phyloP scores from a whole-genome alignment of 805 yeast genomes.

The Metschnikowia koreensis region DNA sequence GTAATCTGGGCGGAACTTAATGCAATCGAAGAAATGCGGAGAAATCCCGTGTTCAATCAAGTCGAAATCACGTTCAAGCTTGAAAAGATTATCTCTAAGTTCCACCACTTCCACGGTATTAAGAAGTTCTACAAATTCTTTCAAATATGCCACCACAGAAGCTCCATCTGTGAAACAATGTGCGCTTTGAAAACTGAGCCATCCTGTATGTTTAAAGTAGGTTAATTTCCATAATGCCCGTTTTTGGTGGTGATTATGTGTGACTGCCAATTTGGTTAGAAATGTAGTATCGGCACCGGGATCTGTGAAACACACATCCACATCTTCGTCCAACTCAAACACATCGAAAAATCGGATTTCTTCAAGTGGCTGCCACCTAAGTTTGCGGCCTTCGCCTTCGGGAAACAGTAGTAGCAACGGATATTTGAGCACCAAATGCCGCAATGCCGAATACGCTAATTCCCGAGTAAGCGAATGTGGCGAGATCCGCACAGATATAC shows the following conservation, averaged over 20 bases:
- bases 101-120: neutral
- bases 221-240: slow-evolving; percentile 6
- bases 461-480: neutral
- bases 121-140: slow-evolving; percentile 5
- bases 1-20: neutral
- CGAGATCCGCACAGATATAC: neutral
- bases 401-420: slow-evolving; percentile 3
- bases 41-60: neutral
- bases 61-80: slow-evolving; percentile 2
- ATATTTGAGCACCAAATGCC: slow-evolving; percentile 5
- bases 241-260: neutral
- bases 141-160: slow-evolving; percentile 6
- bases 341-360: slow-evolving; percentile 3
- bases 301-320: neutral
- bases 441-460: slow-evolving; percentile 2
- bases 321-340: neutral
- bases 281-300: neutral
- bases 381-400: neutral
- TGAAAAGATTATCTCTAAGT: neutral
- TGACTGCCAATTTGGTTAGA: neutral
- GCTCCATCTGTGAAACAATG: slow-evolving; percentile 9
- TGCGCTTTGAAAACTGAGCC: slow-evolving; percentile 5
- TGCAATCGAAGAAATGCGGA: neutral
- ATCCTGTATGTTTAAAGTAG: neutral
- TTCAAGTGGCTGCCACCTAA: slow-evolving; percentile 3